A percentile compares a stretch with the other conserved stretches of the same genome.
Conservation (phyloP, 2,329 filamentous ascomycete species). For the Aspergillus sp. region DNA sequence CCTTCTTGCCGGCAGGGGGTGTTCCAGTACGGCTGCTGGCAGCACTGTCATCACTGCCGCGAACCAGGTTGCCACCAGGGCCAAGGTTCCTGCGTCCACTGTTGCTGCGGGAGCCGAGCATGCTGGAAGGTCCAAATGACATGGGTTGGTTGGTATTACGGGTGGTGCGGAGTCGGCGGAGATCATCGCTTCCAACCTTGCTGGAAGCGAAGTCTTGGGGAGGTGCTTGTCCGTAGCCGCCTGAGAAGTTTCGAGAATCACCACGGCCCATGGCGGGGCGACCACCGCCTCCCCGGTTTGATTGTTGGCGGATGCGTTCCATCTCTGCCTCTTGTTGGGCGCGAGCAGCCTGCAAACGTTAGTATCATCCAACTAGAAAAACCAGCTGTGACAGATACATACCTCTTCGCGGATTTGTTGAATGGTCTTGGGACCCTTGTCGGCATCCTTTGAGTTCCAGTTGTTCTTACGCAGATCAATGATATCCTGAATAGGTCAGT, state of each 20-base stretch:
- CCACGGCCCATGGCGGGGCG: slow-evolving; percentile 78
- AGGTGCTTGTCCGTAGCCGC: slow-evolving; percentile 68
- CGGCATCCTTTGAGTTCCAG: slow-evolving; percentile 85
- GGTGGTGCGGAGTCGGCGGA: slow-evolving; percentile 72
- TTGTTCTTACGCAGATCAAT: slow-evolving; percentile 76
- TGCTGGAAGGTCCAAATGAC: slow-evolving; percentile 79
- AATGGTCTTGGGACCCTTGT: slow-evolving; percentile 97
- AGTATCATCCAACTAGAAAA: background rate
- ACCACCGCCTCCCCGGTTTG: slow-evolving; percentile 66
- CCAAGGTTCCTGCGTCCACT: slow-evolving; percentile 76
- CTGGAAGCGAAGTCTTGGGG: slow-evolving; percentile 74
- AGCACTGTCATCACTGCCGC: slow-evolving; percentile 81
- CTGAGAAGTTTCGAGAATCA: slow-evolving; percentile 83
- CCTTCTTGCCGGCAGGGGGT: slow-evolving; percentile 71
- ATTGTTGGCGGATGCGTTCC: slow-evolving; percentile 58
- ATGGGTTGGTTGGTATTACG: slow-evolving; percentile 67
- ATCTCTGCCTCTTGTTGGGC: slow-evolving; percentile 81
- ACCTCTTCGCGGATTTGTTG: slow-evolving; percentile 85
- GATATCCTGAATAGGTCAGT: slow-evolving; percentile 62
- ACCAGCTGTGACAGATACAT: slow-evolving; percentile 34
- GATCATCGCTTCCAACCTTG: slow-evolving; percentile 87
- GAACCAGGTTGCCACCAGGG: slow-evolving; percentile 72
- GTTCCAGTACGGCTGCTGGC: slow-evolving; percentile 89
- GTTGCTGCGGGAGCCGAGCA: slow-evolving; percentile 88
- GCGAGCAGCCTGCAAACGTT: slow-evolving; percentile 61